Percentiles rank a stretch among this genome's conserved stretches.
Conservation (phyloP, 2,329 filamentous ascomycete species). For the Parascedosporium putredinis region DNA sequence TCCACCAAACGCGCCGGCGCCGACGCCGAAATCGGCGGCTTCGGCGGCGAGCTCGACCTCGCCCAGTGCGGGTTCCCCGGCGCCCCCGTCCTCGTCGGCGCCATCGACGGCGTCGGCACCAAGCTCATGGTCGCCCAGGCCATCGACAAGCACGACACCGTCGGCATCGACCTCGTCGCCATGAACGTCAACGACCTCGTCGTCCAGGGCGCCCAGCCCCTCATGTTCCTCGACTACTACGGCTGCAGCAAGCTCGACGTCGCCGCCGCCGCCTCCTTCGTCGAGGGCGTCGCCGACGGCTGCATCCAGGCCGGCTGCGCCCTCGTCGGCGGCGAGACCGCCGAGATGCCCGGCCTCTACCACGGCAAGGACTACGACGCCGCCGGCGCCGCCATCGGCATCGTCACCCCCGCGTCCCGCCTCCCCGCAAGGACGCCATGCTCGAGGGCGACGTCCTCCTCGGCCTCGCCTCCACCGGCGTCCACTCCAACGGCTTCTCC, state of each 20-base stretch:
- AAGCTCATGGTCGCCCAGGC: slow-evolving; percentile 94
- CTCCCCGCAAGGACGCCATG: slow-evolving; percentile 70
- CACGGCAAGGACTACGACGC: slow-evolving; percentile 83
- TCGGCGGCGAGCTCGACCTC: slow-evolving; percentile 79
- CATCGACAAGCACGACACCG: slow-evolving; percentile 82
- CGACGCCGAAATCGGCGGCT: slow-evolving; percentile 89
- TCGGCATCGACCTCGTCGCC: slow-evolving; percentile 92
- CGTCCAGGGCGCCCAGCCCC: slow-evolving; percentile 86
- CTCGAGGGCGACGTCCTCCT: slow-evolving; percentile 71
- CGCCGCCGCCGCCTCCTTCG: slow-evolving; percentile 69
- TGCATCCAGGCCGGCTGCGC: slow-evolving; percentile 80
- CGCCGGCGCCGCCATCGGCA: slow-evolving; percentile 80
- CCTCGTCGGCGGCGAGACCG: slow-evolving; percentile 92
- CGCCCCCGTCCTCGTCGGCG: slow-evolving; percentile 76
- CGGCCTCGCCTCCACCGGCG: slow-evolving; percentile 73
- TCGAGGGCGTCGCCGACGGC: slow-evolving; percentile 79
- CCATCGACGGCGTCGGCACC: slow-evolving; percentile 92
- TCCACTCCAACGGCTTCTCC: slow-evolving; percentile 96
- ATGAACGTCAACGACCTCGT: slow-evolving; percentile 99
- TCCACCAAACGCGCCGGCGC: slow-evolving; percentile 78
- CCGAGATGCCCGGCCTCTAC: slow-evolving; percentile 97
- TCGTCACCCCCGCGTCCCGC: slow-evolving; percentile 57
- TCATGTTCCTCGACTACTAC: slow-evolving; percentile 98
- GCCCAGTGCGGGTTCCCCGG: slow-evolving; percentile 44
- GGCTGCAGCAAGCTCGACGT: slow-evolving; percentile 83